Conservation (phyloP, 2,329 filamentous ascomycete genomes). For the Epichloe festucae region DNA sequence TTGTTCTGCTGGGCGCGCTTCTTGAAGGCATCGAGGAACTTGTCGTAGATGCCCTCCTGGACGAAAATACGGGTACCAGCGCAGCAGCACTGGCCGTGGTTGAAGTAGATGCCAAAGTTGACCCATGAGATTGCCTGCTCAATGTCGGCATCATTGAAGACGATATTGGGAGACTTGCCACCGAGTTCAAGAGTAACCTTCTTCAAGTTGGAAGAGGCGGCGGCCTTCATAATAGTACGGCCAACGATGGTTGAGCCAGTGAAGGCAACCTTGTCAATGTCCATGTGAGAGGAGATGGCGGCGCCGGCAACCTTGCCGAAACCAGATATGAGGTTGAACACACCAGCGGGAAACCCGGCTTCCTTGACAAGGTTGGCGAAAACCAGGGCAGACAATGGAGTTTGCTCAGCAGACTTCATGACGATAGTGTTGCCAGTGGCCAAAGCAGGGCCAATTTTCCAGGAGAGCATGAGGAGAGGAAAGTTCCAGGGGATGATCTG, state of each 20-base stretch:
- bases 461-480: slow-evolving; percentile 65
- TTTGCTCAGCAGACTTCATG: slow-evolving; percentile 67
- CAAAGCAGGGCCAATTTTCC: slow-evolving; percentile 70
- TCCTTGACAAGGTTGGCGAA: slow-evolving; percentile 55
- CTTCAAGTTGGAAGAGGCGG: slow-evolving; percentile 65
- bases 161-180: slow-evolving; percentile 70
- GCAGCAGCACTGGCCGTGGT: slow-evolving; percentile 56
- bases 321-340: slow-evolving; percentile 66
- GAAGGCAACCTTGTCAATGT: slow-evolving; percentile 73
- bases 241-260: slow-evolving; percentile 65
- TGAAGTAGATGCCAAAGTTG: slow-evolving; percentile 57
- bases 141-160: slow-evolving; percentile 67
- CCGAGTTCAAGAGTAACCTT: slow-evolving; percentile 72
- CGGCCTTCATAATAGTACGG: slow-evolving; percentile 68
- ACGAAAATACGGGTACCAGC: slow-evolving; percentile 77
- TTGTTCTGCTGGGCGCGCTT: slow-evolving; percentile 59
- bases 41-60: slow-evolving; percentile 76
- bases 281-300: slow-evolving; percentile 63
- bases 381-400: slow-evolving; percentile 55
- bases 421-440: slow-evolving; percentile 61
- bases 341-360: slow-evolving; percentile 67
- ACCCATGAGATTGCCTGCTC: slow-evolving; percentile 68
- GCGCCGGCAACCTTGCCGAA: slow-evolving; percentile 69
- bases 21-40: slow-evolving; percentile 73
- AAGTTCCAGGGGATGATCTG: slow-evolving; percentile 91